These are phyloP conservation scores for Paxillus involutus DNA, from an alignment of 768 basidiomycete species.

Conservation along the genomic window DNA sequence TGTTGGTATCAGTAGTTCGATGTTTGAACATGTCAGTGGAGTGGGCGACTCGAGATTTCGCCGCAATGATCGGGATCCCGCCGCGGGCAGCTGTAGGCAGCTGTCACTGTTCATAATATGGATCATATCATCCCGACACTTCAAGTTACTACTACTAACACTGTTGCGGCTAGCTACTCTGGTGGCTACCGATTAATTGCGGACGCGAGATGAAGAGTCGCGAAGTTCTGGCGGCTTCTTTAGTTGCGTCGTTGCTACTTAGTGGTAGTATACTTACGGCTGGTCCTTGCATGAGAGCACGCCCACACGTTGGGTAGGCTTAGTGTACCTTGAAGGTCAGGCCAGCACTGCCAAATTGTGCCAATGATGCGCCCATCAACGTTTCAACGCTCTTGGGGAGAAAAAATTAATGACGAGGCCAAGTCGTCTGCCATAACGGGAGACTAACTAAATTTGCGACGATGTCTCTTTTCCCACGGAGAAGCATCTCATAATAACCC, in stretches of 20 bases:
- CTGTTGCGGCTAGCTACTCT: background rate
- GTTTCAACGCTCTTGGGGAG: background rate
- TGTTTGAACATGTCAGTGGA: too few relatives aligned
- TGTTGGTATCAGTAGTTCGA: too few relatives aligned
- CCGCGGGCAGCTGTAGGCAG: too few relatives aligned
- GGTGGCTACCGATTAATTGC: background rate
- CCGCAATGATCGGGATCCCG: background rate
- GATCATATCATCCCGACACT: too few relatives aligned
- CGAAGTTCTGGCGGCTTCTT: background rate
- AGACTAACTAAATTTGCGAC: background rate
- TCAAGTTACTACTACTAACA: too few relatives aligned
- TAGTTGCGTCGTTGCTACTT: too few relatives aligned
- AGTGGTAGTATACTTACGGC: too few relatives aligned
- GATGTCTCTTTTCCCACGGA: conserved; percentile 2
- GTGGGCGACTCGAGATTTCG: too few relatives aligned
- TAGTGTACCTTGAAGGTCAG: too few relatives aligned
- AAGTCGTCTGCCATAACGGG: background rate
- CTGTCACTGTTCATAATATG: background rate
- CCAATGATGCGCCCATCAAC: background rate
- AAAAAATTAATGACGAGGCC: background rate
- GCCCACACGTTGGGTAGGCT: too few relatives aligned
- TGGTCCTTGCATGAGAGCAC: too few relatives aligned
- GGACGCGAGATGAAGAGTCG: background rate
- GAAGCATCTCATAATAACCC: conserved; percentile 12
- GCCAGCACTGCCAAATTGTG: too few relatives aligned